Base-by-base conservation (phyloP, 73 alveolate genomes). In the Loxodes magnus region DNA sequence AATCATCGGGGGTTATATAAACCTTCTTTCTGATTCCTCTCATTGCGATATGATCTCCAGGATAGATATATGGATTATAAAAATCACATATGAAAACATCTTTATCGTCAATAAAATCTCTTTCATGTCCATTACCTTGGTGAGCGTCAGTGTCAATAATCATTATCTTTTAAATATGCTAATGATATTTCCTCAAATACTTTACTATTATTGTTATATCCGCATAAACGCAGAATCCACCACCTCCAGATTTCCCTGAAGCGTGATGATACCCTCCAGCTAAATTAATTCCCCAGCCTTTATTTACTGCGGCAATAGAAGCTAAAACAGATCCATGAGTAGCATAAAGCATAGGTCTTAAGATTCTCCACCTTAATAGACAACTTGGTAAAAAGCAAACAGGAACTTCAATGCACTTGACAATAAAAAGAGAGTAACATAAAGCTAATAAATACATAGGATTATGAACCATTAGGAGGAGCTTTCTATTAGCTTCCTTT, bases 211-310 rank as follows among this genome's bases (percentile, higher is more conserved):
- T 31, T 10, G 93, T 56, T 22, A 84, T 84, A 29, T 84, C 96
- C 7, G 93, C 90, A 35, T 68, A 84, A 5, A 84, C 64, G 39
- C 96, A 84, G 64, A 84, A 84, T 29, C 96, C 91, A 7, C 84
- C n/a, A n/a, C n/a, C 86, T 33, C 93, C 84, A 2, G 54, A 6
- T n/a, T 12, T 2, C 26, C 81, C 24, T 15, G 79, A 38, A 20
- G 93, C 93, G 51, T 84, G 96, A 52, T 84, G 96, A 64, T 80
- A 84, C 3, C 96, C 96, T 3, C 96, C 96, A 33, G 85, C 56
- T 23, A 84, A 67, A 48, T 84, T 84, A 35, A 84, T 75, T 16
- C 90, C 90, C 79, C 81, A 74, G 21, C 50, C 29, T 23, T 63
- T 16, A n/a, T n/a, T n/a, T 30, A 84, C 4, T 6, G 96, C 89